A percentile compares a stretch with the other conserved stretches of the same genome.
phyloP scores from a whole-genome alignment of 768 basidiomycete genomes.

The Stropharia rugosoannulata region DNA sequence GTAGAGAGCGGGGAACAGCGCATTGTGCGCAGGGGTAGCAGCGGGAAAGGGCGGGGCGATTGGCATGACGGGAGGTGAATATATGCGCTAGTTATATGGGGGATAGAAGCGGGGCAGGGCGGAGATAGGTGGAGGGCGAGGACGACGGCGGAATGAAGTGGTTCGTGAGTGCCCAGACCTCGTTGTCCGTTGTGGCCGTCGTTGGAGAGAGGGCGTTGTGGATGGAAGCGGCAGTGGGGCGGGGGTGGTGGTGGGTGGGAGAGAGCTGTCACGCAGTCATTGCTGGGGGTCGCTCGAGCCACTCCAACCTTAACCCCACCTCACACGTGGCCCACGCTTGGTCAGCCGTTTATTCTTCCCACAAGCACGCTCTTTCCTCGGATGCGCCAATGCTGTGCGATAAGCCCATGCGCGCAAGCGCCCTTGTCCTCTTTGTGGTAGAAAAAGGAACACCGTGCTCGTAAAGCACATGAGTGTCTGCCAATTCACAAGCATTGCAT shows the following conservation, averaged over 20 bases:
- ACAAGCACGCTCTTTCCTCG: too few relatives aligned
- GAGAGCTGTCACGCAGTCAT: constrained; percentile 1
- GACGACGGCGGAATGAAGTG: neutral
- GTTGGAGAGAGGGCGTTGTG: neutral
- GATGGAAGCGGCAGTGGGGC: neutral
- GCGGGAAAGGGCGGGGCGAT: neutral
- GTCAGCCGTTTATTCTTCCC: neutral
- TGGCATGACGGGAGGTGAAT: neutral
- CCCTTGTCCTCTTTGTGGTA: too few relatives aligned
- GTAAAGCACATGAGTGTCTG: too few relatives aligned
- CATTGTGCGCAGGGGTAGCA: constrained; percentile 7
- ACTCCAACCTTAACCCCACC: neutral
- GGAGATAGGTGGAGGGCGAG: neutral
- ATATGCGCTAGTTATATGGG: neutral
- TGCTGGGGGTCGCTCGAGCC: neutral
- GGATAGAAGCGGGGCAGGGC: neutral
- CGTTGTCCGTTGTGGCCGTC: neutral
- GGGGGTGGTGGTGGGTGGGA: constrained; percentile 1
- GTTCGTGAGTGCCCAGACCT: neutral
- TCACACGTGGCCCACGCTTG: neutral
- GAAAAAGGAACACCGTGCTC: too few relatives aligned
- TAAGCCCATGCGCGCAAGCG: too few relatives aligned
- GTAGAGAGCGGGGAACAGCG: constrained; percentile 50
- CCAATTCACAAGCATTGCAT: too few relatives aligned
- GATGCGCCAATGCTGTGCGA: too few relatives aligned